Conservation (phyloP, 495 filamentous ascomycete genomes). For the Aspergillus bertholletiae region DNA sequence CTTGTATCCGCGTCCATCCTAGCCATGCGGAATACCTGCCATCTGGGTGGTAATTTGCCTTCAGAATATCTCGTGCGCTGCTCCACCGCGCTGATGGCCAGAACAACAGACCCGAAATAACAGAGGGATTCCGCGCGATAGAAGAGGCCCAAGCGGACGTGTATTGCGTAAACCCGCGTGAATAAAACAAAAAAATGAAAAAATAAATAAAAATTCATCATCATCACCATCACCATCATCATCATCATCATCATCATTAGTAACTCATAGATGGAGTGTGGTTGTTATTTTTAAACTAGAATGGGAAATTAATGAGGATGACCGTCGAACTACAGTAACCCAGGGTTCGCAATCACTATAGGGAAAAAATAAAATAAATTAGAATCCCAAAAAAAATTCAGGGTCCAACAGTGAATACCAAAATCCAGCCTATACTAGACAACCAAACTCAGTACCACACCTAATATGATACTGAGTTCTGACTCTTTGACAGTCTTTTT, state of each 20-base stretch:
- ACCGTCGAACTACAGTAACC: not conserved
- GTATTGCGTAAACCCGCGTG: conserved; percentile 10
- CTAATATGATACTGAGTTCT: conserved; percentile 1
- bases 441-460: no score
- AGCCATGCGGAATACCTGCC: not conserved
- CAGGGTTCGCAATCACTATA: not conserved
- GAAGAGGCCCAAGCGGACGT: conserved; percentile 9
- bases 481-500: not conserved
- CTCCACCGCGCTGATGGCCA: conserved; percentile 1
- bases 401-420: not conserved
- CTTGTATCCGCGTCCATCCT: not conserved
- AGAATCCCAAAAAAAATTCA: not conserved
- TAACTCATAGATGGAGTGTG: not conserved
- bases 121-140: not conserved
- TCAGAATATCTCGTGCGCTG: no score
- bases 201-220: no score
- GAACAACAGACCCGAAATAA: conserved; percentile 8
- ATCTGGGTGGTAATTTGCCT: not conserved
- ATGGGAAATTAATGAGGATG: not conserved
- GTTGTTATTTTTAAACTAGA: conserved; percentile 6
- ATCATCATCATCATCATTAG: no score
- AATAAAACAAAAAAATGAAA: no score
- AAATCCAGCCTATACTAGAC: no score
- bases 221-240: no score
- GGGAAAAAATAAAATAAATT: not conserved